Conservation (phyloP, 164 flowering plant genomes). For the Vitis cinerea region DNA sequence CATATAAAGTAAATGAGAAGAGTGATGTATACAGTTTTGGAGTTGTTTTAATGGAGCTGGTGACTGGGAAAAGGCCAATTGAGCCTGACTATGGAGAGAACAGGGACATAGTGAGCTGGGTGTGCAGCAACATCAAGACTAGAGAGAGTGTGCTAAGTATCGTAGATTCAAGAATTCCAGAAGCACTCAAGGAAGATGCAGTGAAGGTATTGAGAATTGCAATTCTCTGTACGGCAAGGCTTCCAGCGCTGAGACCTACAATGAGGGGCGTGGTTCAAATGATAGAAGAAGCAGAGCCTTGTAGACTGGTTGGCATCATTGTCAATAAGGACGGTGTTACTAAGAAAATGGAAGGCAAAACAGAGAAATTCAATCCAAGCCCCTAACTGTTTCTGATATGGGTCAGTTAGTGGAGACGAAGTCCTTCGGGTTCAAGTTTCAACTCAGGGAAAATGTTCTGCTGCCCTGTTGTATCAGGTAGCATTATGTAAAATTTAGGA, state of each 20-base stretch:
- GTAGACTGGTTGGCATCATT: conserved; percentile 28
- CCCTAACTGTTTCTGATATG: neutral
- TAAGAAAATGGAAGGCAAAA: conserved; percentile 10
- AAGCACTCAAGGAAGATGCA: conserved; percentile 38
- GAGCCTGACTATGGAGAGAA: conserved; percentile 57
- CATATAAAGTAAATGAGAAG: conserved; percentile 64
- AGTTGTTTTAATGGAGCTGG: conserved; percentile 69
- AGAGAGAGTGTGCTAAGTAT: conserved; percentile 36
- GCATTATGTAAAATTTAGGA: too few relatives aligned
- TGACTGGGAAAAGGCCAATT: conserved; percentile 62
- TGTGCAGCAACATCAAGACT: conserved; percentile 31
- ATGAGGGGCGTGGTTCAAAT: conserved; percentile 60
- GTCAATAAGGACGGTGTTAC: conserved; percentile 20
- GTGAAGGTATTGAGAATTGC: conserved; percentile 49
- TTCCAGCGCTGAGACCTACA: conserved; percentile 39
- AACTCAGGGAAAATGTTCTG: too few relatives aligned
- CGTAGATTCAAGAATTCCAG: conserved; percentile 39
- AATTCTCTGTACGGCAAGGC: conserved; percentile 41
- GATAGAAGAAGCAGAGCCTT: conserved; percentile 48
- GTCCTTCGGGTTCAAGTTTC: too few relatives aligned
- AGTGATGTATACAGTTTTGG: conserved; percentile 71
- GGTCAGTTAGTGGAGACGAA: too few relatives aligned
- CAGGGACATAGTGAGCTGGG: conserved; percentile 57
- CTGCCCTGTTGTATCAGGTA: too few relatives aligned
- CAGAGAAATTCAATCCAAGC: conserved; percentile 1